Evolutionary conservation across 192 early-diverging fungal species (phyloP).

Genomic region (Backusella morwellensis): DNA sequence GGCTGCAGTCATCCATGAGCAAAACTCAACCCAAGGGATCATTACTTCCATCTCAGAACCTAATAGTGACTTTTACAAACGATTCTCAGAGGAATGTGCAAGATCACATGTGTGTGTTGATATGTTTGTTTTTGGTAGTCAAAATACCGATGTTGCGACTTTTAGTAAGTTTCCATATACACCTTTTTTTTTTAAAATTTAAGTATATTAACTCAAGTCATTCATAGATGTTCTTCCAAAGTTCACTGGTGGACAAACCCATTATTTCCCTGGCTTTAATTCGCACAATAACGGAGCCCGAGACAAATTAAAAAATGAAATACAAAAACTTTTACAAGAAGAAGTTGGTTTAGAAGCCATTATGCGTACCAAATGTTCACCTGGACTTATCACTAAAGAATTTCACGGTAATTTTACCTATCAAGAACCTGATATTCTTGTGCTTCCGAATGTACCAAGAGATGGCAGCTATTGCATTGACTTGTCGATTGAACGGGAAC

Average conservation of each 20-base stretch:
- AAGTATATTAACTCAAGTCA: neutral
- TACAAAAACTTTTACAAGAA: slow-evolving; percentile 60
- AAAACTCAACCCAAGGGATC: slow-evolving; percentile 41
- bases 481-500: slow-evolving; percentile 55
- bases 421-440: slow-evolving; percentile 76
- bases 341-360: slow-evolving; percentile 77
- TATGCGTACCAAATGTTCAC: slow-evolving; percentile 76
- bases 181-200: slow-evolving; percentile 5
- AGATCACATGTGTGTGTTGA: slow-evolving; percentile 72
- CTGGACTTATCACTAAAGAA: slow-evolving; percentile 66
- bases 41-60: slow-evolving; percentile 56
- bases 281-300: slow-evolving; percentile 63
- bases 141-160: slow-evolving; percentile 74
- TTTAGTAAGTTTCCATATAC: slow-evolving; percentile 32
- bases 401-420: slow-evolving; percentile 90
- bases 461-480: slow-evolving; percentile 79
- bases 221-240: slow-evolving; percentile 38
- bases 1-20: slow-evolving; percentile 12
- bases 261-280: slow-evolving; percentile 77
- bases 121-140: slow-evolving; percentile 65
- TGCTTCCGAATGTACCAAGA: slow-evolving; percentile 79
- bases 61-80: slow-evolving; percentile 70
- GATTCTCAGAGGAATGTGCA: slow-evolving; percentile 74
- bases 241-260: slow-evolving; percentile 76
- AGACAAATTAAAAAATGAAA: slow-evolving; percentile 62